phyloP scores from a whole-genome alignment of 257 asterid species.

The Solanum ossicruentum region DNA sequence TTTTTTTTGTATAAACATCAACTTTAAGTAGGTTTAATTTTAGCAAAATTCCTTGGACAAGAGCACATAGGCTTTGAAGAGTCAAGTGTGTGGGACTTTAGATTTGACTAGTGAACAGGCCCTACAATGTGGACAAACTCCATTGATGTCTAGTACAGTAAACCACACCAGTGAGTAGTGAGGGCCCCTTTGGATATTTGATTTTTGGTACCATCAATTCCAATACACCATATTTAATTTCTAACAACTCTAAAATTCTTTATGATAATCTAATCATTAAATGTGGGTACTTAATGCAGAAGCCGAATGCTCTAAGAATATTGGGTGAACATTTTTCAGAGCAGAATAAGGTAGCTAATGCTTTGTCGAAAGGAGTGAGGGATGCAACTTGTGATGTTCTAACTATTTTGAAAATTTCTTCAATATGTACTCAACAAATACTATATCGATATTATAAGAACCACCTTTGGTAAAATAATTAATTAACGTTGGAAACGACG shows the following conservation, averaged over 20 bases:
- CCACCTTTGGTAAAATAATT: no score
- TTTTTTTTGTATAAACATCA: neutral
- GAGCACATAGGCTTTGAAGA: conserved; percentile 6
- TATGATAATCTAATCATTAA: no score
- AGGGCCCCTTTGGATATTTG: neutral
- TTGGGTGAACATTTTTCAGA: no score
- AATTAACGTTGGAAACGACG: no score
- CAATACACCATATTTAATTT: neutral
- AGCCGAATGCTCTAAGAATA: no score
- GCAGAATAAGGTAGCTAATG: no score
- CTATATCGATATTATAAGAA: no score
- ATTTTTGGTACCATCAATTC: neutral
- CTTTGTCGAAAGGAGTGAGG: no score
- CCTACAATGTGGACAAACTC: neutral
- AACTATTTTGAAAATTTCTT: no score
- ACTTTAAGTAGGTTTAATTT: neutral
- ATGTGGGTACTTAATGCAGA: no score
- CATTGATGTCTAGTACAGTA: conserved; percentile 22
- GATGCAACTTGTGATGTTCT: no score
- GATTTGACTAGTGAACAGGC: conserved; percentile 15
- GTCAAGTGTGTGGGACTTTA: conserved; percentile 41
- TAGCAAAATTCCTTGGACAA: neutral
- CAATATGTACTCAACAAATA: no score
- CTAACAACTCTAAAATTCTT: neutral
- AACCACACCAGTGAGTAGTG: neutral